Evolutionary conservation across 1,139 yeast species (phyloP).

Genomic region (Sugiyamaella neomexicana): DNA sequence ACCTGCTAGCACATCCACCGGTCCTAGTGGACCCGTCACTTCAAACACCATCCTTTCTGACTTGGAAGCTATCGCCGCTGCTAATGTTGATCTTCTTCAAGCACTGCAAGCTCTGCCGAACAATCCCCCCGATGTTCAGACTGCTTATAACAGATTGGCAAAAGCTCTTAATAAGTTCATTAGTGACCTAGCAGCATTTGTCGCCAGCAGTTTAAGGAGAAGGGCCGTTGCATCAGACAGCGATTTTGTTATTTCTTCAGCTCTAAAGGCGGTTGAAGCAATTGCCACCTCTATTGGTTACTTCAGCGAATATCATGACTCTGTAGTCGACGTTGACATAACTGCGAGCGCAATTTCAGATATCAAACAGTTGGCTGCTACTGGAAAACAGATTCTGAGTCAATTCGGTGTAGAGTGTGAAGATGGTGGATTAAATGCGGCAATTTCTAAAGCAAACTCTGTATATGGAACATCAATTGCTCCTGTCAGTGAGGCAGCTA

Average conservation of each 20-base stretch:
- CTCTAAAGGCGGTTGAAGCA: conserved; percentile 13
- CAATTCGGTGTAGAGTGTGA: conserved; percentile 14
- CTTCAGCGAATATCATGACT: background rate
- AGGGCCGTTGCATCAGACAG: conserved; percentile 10
- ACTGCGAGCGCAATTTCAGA: conserved; percentile 11
- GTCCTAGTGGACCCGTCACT: conserved; percentile 12
- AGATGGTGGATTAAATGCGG: conserved; percentile 12
- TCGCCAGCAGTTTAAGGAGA: background rate
- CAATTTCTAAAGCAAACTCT: conserved; percentile 14
- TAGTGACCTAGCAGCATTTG: conserved; percentile 12
- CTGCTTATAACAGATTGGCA: conserved; percentile 8
- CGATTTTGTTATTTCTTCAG: conserved; percentile 9
- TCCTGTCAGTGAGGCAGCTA: conserved; percentile 7
- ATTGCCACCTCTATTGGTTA: conserved; percentile 11
- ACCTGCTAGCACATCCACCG: background rate
- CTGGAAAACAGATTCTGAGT: conserved; percentile 12
- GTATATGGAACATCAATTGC: conserved; percentile 10
- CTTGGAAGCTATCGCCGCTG: conserved; percentile 13
- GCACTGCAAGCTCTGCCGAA: conserved; percentile 9
- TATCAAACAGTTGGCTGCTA: conserved; percentile 8
- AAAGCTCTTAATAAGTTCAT: conserved; percentile 8
- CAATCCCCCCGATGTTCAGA: conserved; percentile 4
- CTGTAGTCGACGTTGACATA: background rate
- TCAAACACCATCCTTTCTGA: conserved; percentile 7
- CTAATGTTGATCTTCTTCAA: conserved; percentile 14